Evolutionary conservation across 441 rosid species (phyloP).

Genomic region (Pelargonium fulgidum): DNA sequence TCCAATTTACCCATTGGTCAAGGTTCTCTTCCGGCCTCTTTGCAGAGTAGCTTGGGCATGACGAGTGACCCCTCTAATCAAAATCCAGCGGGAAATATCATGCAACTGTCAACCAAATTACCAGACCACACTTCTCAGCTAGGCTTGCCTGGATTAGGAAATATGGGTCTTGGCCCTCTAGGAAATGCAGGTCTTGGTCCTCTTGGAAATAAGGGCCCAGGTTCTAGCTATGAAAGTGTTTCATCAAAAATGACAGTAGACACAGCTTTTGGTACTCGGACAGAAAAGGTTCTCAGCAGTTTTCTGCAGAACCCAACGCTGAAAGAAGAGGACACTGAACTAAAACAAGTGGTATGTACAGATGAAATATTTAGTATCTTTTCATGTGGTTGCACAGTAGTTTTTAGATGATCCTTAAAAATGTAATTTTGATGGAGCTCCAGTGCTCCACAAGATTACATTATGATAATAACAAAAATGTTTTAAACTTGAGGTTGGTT

Average conservation of each 20-base stretch:
- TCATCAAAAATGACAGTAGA: slow-evolving; percentile 25
- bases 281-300: slow-evolving; percentile 64
- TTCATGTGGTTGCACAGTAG: slow-evolving; percentile 9
- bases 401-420: not conserved
- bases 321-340: slow-evolving; percentile 39
- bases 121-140: slow-evolving; percentile 30
- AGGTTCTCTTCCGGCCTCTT: slow-evolving; percentile 35
- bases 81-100: slow-evolving; percentile 36
- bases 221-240: slow-evolving; percentile 25
- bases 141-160: slow-evolving; percentile 23
- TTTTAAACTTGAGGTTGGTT: not conserved
- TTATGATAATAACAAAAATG: not conserved
- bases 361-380: not conserved
- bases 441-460: not conserved
- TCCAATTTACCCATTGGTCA: slow-evolving; percentile 29
- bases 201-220: not conserved
- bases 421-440: not conserved
- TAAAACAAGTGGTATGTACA: slow-evolving; percentile 42
- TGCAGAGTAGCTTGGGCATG: slow-evolving; percentile 37
- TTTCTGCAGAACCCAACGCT: slow-evolving; percentile 58
- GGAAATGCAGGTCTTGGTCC: not conserved
- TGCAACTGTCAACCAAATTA: slow-evolving; percentile 30
- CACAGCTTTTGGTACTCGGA: slow-evolving; percentile 46
- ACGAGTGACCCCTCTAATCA: slow-evolving; percentile 31
- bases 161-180: not conserved